Percentiles rank a stretch among this genome's conserved stretches.
Conservation (phyloP, 176 grass and related monocot genomes). For the Triticum monococcum region DNA sequence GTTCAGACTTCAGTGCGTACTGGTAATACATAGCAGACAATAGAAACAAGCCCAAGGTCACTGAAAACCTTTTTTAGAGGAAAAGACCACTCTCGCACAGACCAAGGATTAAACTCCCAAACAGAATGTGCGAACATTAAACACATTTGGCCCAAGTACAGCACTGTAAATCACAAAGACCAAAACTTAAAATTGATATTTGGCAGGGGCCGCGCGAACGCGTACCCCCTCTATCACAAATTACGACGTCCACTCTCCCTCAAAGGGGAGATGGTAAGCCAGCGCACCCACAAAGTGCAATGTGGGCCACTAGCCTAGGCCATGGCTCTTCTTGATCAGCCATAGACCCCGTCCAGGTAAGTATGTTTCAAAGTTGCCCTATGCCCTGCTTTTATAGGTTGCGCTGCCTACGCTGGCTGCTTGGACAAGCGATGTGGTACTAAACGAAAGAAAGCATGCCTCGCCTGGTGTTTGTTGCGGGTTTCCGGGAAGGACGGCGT, state of each 20-base stretch:
- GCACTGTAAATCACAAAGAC: not conserved
- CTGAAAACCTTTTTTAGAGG: too few relatives aligned
- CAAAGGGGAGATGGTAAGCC: constrained; percentile 45
- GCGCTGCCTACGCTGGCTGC: not conserved
- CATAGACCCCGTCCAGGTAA: constrained; percentile 44
- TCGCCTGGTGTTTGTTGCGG: not conserved
- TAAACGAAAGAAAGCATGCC: not conserved
- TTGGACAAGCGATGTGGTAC: not conserved
- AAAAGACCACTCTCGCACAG: too few relatives aligned
- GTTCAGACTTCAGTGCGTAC: too few relatives aligned
- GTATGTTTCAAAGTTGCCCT: not conserved
- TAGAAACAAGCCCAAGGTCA: too few relatives aligned
- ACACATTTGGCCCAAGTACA: too few relatives aligned
- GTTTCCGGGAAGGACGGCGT: not conserved
- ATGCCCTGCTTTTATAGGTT: not conserved
- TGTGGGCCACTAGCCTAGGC: constrained; percentile 38
- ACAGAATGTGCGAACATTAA: not conserved
- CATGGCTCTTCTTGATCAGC: constrained; percentile 14
- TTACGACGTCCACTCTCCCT: constrained; percentile 52
- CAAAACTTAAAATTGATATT: not conserved
- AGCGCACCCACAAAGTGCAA: constrained; percentile 39
- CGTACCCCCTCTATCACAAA: constrained; percentile 46
- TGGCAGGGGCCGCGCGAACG: constrained; percentile 36
- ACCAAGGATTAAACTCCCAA: too few relatives aligned
- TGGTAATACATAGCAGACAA: too few relatives aligned